Evolutionary conservation across 371 early-diverging fungal species (phyloP).

Genomic region (Haplosporangium sp.): DNA sequence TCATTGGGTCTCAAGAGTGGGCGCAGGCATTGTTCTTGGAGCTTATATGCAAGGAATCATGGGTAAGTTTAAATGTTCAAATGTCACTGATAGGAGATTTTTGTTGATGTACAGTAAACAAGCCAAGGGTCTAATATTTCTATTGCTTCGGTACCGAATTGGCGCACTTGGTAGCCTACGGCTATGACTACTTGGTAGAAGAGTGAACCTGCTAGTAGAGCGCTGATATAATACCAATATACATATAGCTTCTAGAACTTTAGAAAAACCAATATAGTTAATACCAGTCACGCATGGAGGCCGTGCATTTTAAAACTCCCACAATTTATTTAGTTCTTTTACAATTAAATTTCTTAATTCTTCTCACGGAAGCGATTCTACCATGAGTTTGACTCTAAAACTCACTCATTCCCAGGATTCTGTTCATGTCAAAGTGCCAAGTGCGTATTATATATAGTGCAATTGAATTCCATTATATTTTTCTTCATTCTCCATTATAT

Average conservation of each 20-base stretch:
- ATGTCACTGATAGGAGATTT: too few relatives aligned
- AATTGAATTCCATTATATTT: neutral
- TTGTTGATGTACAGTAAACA: too few relatives aligned
- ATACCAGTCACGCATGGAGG: neutral
- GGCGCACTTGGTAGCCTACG: conserved; percentile 17
- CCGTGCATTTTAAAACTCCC: too few relatives aligned
- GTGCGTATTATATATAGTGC: conserved; percentile 10
- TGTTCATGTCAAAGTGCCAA: conserved; percentile 35
- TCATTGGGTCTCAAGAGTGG: conserved; percentile 76
- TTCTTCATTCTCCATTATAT: neutral
- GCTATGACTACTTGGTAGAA: conserved; percentile 38
- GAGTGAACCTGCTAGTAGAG: conserved; percentile 8
- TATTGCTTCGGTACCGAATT: neutral
- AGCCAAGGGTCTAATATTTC: too few relatives aligned
- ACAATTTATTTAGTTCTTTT: neutral
- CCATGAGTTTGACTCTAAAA: conserved; percentile 30
- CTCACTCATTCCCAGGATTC: conserved; percentile 39
- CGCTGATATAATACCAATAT: neutral
- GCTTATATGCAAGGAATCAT: conserved; percentile 83
- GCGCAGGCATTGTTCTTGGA: conserved; percentile 81
- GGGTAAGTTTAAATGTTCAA: conserved; percentile 22
- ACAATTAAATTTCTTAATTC: neutral
- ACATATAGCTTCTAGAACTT: neutral
- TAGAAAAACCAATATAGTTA: neutral
- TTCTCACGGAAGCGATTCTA: neutral